Conservation (phyloP, 2,329 filamentous ascomycete genomes). For the Aspergillus chevalieri region DNA sequence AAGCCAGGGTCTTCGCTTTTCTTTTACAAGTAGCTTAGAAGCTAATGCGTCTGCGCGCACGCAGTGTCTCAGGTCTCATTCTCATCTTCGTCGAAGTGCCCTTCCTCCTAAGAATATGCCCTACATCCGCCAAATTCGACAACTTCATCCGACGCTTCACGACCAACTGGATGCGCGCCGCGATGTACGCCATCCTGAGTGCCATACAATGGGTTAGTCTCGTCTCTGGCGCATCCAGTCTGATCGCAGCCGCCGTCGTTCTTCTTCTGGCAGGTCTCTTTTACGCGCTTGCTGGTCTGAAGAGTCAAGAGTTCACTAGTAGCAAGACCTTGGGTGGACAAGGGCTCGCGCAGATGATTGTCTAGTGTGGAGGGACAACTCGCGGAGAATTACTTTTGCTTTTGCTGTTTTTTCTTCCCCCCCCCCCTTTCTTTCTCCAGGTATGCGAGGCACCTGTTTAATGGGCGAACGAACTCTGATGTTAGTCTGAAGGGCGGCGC, state of each 20-base stretch:
- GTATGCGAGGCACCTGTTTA: background rate
- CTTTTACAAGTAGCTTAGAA: slow-evolving; percentile 22
- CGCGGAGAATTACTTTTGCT: background rate
- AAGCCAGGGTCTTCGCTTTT: slow-evolving; percentile 22
- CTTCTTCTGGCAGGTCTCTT: slow-evolving; percentile 70
- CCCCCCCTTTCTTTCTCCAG: background rate
- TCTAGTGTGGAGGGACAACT: slow-evolving; percentile 45
- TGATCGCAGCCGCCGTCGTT: slow-evolving; percentile 82
- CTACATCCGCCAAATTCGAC: slow-evolving; percentile 86
- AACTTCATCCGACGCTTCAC: slow-evolving; percentile 82
- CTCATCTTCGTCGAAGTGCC: slow-evolving; percentile 87
- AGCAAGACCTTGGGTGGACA: slow-evolving; percentile 95
- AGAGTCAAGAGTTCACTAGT: slow-evolving; percentile 43
- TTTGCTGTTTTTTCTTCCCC: background rate
- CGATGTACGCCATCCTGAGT: slow-evolving; percentile 75
- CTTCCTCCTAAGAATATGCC: slow-evolving; percentile 93
- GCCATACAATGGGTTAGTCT: slow-evolving; percentile 66
- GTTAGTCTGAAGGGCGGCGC: background rate
- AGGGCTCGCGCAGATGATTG: slow-evolving; percentile 96
- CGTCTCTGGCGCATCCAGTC: slow-evolving; percentile 56
- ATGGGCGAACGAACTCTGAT: background rate
- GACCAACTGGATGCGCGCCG: slow-evolving; percentile 94
- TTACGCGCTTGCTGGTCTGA: slow-evolving; percentile 53
- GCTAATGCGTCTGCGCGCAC: slow-evolving; percentile 32
- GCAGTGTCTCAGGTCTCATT: slow-evolving; percentile 62